Percentiles rank a stretch among this genome's conserved stretches.
Conservation (phyloP, 345 rosid genomes). For the Eucalyptus polyanthemos region DNA sequence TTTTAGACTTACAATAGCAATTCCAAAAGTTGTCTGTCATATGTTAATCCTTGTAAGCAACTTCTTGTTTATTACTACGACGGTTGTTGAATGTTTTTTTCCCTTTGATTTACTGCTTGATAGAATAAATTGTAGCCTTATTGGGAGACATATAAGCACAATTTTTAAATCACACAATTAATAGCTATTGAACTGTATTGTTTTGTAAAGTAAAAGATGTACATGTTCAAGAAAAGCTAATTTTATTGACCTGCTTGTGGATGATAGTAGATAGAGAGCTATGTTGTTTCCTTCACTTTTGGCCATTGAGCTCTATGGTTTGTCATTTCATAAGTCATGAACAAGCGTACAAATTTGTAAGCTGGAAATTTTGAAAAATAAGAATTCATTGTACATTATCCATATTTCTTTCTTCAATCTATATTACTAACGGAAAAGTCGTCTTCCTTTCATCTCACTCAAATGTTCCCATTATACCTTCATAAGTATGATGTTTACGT, state of each 20-base stretch:
- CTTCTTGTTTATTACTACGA: not conserved
- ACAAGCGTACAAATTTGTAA: not conserved
- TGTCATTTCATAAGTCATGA: not conserved
- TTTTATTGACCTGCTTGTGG: not conserved
- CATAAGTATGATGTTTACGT: not conserved
- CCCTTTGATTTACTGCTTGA: not conserved
- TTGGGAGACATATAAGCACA: not conserved
- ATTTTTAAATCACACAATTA: not conserved
- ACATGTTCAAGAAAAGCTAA: not conserved
- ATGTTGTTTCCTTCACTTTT: not conserved
- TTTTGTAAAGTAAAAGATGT: not conserved
- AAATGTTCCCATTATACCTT: not conserved
- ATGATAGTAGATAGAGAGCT: not conserved
- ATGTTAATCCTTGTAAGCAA: not conserved
- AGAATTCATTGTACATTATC: not conserved
- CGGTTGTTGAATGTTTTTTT: not conserved
- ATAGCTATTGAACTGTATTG: not conserved
- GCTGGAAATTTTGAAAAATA: not conserved
- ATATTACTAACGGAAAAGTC: not conserved
- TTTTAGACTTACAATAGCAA: not conserved
- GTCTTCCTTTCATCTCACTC: not conserved
- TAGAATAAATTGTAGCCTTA: not conserved
- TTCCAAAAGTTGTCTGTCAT: not conserved
- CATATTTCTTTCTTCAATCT: not conserved
- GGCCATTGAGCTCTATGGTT: not conserved